Conservation (phyloP, 2,329 filamentous ascomycete species). For the Cercospora sp. region DNA sequence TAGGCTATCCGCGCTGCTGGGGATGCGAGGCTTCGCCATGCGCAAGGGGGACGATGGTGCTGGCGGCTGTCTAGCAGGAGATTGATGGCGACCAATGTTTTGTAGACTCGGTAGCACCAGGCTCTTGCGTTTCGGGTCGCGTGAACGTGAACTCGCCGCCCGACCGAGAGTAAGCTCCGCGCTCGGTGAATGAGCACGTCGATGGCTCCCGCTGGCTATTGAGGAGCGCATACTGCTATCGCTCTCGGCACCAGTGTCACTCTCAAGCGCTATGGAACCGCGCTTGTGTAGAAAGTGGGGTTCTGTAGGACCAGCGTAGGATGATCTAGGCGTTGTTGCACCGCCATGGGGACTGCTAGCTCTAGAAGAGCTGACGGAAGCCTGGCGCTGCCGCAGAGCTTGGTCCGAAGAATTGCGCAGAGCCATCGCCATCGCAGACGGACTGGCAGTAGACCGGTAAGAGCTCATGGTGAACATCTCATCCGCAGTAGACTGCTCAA, state of each 20-base stretch:
- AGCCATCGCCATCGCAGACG: conserved; percentile 58
- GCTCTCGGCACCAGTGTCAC: conserved; percentile 78
- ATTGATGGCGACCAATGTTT: conserved; percentile 81
- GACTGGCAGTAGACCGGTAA: conserved; percentile 30
- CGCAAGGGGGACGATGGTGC: conserved; percentile 76
- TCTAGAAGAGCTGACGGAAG: conserved; percentile 72
- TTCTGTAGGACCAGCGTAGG: conserved; percentile 61
- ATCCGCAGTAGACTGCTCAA: conserved; percentile 51
- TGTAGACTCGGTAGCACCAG: conserved; percentile 70
- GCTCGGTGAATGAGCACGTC: conserved; percentile 83
- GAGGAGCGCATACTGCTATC: conserved; percentile 88
- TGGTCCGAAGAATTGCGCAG: conserved; percentile 57
- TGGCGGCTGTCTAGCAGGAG: conserved; percentile 72
- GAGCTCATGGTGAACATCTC: conserved; percentile 29
- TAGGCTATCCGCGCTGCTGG: conserved; percentile 62
- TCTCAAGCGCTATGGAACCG: conserved; percentile 77
- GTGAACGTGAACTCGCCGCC: conserved; percentile 65
- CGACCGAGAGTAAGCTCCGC: conserved; percentile 79
- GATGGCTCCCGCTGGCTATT: conserved; percentile 55
- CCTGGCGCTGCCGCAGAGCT: conserved; percentile 52
- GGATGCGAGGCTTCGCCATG: conserved; percentile 76
- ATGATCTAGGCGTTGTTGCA: conserved; percentile 88
- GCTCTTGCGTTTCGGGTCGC: conserved; percentile 83
- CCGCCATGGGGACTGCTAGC: conserved; percentile 77
- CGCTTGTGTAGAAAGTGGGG: conserved; percentile 67